Base-by-base conservation (phyloP, 495 filamentous ascomycete genomes). In the Xylaria sp. region DNA sequence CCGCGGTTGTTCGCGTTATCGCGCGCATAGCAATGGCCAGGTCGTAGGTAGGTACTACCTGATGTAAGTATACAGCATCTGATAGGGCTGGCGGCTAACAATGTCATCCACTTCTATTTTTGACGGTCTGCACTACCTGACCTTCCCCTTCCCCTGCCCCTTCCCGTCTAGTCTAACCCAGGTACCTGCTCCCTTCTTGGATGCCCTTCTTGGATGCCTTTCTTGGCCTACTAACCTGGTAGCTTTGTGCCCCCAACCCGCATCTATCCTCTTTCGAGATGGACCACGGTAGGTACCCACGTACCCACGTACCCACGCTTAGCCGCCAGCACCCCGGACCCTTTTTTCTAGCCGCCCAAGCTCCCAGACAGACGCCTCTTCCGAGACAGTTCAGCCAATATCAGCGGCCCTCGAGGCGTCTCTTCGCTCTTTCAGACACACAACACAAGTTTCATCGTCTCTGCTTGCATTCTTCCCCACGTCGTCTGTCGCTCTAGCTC, bases 331-430 rank as follows among this genome's bases (percentile, higher is more conserved):
- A 69, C 68, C 73, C 69, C 71, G 68, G 77, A 69, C 75, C 73
- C 73, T 73, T 74, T 78, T 76, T 76, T 68, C 78, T 85, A 85
- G 80, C 84, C 84, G 84, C 84, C 84, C 80, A 72, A 72, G 71
- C 80, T 82, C 69, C 77, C 81, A 84, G 78, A 85, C 80, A 85
- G 75, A 83, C 84, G 84, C 84, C 82, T 81, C 64, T 84, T 76
- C 75, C 80, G 77, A 81, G 76, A 73, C 72, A 71, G 67, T 71
- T 64, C 81, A 84, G 78, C 84, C 84, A 85, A 82, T 85, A 75
- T 78, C 82, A 81, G 77, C 75, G 74, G 80, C 81, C 78, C 76
- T 70, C 79, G 73, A 62, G 70, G 73, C 76, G 72, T 76, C 76
- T 72, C 75, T 77, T 76, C 73, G 80, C 74, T 80, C 79, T 78